Evolutionary conservation across 495 filamentous ascomycete species (phyloP), one percentile per base, ranked within the genome.

Genomic region (Hyphodiscus hymeniophilus): DNA sequence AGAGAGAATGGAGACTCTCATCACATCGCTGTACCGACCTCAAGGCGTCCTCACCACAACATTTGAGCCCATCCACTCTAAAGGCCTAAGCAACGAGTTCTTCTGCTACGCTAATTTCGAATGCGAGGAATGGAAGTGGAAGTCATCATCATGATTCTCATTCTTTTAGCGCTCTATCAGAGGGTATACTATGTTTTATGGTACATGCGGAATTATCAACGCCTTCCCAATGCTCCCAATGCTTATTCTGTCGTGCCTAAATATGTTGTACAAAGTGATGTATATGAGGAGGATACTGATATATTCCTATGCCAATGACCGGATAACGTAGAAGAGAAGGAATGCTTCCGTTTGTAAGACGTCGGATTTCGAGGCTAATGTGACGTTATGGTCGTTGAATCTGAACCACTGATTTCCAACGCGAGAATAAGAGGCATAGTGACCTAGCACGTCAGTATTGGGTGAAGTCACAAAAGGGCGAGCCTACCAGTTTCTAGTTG

Each of bases 361-460:
- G 43, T 95, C 82, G 6, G 79, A 76, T 55, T 89, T 85, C 15
- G 71, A 73, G 17, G 84, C 88, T 41, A 86, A 55, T 39, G 87
- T 87, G 36, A 96, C 89, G 60, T 84, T 84, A 60, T 87, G 87
- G 63, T 96, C 90, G 54, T 96, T 89, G 69, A 95, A 94, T 23
- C 79, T 72, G 60, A 90, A 89, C 90, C 90, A 96, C 77, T 91
- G 80, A 42, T 85, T 80, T 18, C 83, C 85, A 41, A 85, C 80
- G 17, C 86, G 70, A 40, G 82, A 85, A 63, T 91, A 96, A n/a
- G 79, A 81, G 49, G 87, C 79, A 62, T 96, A 96, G 60, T 96
- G 90, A 0, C 90, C 86, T 31, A 23, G 0, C 20, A 23, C 11
- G 15, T 46, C 31, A 43, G 44, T 17, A 13, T 38, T 26, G 42